phyloP scores from a whole-genome alignment of 345 rosid species.

The Eucalyptus guilfoylei region DNA sequence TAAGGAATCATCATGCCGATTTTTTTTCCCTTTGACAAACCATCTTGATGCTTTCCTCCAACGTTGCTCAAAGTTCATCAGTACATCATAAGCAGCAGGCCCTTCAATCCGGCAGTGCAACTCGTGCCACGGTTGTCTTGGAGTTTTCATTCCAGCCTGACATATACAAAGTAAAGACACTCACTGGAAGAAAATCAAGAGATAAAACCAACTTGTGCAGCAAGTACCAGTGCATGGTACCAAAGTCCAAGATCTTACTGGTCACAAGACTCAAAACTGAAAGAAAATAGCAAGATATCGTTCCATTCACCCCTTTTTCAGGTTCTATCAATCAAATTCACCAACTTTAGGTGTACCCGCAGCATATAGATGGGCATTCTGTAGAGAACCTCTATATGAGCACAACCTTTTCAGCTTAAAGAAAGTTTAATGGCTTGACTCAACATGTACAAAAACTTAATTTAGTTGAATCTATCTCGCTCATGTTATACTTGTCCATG shows the following conservation, averaged over 20 bases:
- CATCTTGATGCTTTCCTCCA: conserved; percentile 82
- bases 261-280: neutral
- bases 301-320: neutral
- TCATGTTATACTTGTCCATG: neutral
- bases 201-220: neutral
- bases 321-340: neutral
- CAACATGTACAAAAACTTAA: neutral
- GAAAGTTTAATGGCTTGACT: neutral
- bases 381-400: neutral
- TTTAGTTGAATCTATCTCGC: neutral
- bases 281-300: neutral
- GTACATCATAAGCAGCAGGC: conserved; percentile 92
- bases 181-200: neutral
- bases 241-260: neutral
- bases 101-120: conserved; percentile 88
- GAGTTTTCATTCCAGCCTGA: conserved; percentile 62
- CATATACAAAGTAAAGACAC: neutral
- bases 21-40: conserved; percentile 44
- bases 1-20: conserved; percentile 74
- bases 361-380: neutral
- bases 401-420: neutral
- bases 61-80: conserved; percentile 94
- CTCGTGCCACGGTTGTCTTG: conserved; percentile 98
- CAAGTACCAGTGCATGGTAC: neutral
- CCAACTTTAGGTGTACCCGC: neutral